Evolutionary conservation across 148 eudicot species (phyloP).

Genomic region (Chenopodium quinoa): DNA sequence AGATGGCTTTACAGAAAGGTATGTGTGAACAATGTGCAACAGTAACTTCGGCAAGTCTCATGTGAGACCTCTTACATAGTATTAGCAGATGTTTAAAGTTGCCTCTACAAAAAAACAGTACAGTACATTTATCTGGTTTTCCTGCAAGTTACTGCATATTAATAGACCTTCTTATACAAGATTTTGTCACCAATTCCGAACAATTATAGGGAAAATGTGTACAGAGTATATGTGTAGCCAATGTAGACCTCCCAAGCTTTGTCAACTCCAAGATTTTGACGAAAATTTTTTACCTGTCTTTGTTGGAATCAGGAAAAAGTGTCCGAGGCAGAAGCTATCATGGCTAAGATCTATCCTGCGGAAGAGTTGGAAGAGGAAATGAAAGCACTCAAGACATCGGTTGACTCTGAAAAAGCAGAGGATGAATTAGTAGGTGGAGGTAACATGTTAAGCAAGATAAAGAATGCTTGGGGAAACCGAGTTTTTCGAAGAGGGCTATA

Average conservation of each 20-base stretch:
- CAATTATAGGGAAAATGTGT: too few relatives aligned
- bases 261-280: neutral
- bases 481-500: conserved; percentile 72
- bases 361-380: conserved; percentile 70
- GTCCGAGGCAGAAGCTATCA: conserved; percentile 56
- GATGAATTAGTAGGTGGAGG: conserved; percentile 45
- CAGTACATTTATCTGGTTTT: too few relatives aligned
- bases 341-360: conserved; percentile 59
- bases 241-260: neutral
- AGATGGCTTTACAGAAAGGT: conserved; percentile 41
- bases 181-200: too few relatives aligned
- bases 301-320: conserved; percentile 40
- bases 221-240: neutral
- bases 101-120: too few relatives aligned
- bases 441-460: conserved; percentile 39
- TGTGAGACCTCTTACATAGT: too few relatives aligned
- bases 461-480: conserved; percentile 51
- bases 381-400: conserved; percentile 54
- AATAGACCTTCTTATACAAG: too few relatives aligned
- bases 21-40: neutral
- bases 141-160: too few relatives aligned
- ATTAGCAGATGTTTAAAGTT: too few relatives aligned
- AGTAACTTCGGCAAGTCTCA: too few relatives aligned
- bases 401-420: conserved; percentile 55
- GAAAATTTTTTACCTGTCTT: neutral